phyloP scores from a whole-genome alignment of 306 rosid genomes.

The Boehmeria nivea region DNA sequence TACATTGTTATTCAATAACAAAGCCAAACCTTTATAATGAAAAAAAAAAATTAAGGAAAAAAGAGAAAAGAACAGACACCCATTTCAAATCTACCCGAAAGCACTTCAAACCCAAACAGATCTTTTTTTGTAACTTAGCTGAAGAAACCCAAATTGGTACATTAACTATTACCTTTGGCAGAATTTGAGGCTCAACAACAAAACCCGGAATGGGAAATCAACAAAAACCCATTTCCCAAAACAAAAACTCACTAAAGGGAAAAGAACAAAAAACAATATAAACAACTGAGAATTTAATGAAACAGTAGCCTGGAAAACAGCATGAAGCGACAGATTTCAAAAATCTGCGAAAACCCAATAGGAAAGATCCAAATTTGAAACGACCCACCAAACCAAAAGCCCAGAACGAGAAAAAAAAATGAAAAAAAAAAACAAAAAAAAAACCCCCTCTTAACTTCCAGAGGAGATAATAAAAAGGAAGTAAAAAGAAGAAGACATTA shows the following conservation, averaged over 20 bases:
- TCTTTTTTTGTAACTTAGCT: conserved; percentile 5
- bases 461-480: not conserved
- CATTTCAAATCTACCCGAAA: conserved; percentile 33
- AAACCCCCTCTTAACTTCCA: conserved; percentile 1
- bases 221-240: conserved; percentile 22
- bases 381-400: conserved; percentile 29
- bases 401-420: not conserved
- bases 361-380: conserved; percentile 16
- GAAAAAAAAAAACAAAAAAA: not conserved
- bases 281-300: conserved; percentile 32
- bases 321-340: conserved; percentile 3
- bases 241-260: conserved; percentile 6
- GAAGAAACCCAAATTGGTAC: not conserved
- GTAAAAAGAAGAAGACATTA: not conserved
- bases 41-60: conserved; percentile 2
- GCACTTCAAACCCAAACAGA: conserved; percentile 22
- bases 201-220: conserved; percentile 1
- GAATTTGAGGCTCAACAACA: conserved; percentile 13
- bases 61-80: conserved; percentile 6
- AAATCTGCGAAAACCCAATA: conserved; percentile 18
- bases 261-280: not conserved
- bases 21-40: no score
- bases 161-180: conserved; percentile 3
- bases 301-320: conserved; percentile 36
- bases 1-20: conserved; percentile 6